Base-by-base conservation (phyloP, 2,329 filamentous ascomycete genomes). In the Trichoderma afroharzianum region DNA sequence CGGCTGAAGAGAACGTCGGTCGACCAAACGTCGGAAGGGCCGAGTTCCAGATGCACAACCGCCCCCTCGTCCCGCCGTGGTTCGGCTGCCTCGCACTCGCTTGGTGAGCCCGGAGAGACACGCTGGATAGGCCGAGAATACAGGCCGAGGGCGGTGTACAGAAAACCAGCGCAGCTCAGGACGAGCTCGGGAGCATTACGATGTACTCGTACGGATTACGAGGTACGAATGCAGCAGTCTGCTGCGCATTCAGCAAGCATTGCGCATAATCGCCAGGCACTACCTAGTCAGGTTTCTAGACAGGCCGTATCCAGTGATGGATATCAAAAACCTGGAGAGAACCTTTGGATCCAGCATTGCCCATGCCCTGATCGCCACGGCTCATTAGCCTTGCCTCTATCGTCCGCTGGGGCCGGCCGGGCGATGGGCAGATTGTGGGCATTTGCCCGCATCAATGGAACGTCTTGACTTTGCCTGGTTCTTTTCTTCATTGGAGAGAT, bases 141-240 rank as follows among this genome's bases (percentile, higher is more conserved):
- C 55, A 59, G n/a, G 36, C 55, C 47, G 64, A 68, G 26, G 33
- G 64, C 55, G 64, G 64, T 68, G 64, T 59, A 39, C 63, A n/a
- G 33, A 15, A 28, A 6, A 14, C 32, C 47, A 28, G 30, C 32
- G n/a, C 30, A 7, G 24, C 11, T 26, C 15, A 57, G 21, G 33
- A n/a, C 15, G 61, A 63, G 36, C 21, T 21, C 57, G 47, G 47
- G 21, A 24, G 43, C n/a, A 53, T 53, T 53, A 24, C n/a, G 18
- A 53, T 24, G 21, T 21, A 7, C 9, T 39, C 36, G 15, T 39
- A 18, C 39, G 39, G 47, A 7, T 53, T 53, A 24, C 47, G 47
- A 53, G 21, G 47, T 53, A 53, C 47, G 43, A 50, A 50, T 24
- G 21, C 21, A 33, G 21, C 47, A 33, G 18, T 21, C 9, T 11